Conservation (phyloP, 768 basidiomycete species). For the Phylloporus arenicola region DNA sequence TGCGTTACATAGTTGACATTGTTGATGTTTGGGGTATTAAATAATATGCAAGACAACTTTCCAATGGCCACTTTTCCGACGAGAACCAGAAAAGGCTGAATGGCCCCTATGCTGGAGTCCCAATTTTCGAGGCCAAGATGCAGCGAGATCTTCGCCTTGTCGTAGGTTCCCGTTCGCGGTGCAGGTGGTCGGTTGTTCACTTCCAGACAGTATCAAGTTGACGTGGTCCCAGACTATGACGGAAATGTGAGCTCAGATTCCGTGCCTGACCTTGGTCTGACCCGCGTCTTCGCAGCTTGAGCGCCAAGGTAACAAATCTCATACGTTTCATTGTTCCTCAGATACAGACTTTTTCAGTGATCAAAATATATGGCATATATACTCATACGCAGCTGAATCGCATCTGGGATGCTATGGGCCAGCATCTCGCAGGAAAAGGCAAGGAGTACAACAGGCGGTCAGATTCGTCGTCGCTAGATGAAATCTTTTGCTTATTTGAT, state of each 20-base stretch:
- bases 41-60: conserved; percentile 48
- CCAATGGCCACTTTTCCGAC: conserved; percentile 61
- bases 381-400: conserved; percentile 45
- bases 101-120: conserved; percentile 43
- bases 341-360: conserved; percentile 24
- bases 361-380: conserved; percentile 48
- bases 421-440: conserved; percentile 39
- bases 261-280: neutral
- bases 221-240: conserved; percentile 39
- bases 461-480: neutral
- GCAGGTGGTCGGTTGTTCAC: too few relatives aligned
- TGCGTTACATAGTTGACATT: conserved; percentile 20
- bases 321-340: neutral
- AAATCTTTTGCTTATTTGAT: neutral
- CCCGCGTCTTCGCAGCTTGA: conserved; percentile 20
- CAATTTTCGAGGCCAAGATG: conserved; percentile 68
- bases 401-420: conserved; percentile 45
- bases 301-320: too few relatives aligned
- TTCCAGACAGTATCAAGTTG: conserved; percentile 53
- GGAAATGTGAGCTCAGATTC: conserved; percentile 26
- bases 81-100: conserved; percentile 63
- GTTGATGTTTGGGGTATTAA: neutral
- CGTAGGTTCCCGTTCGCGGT: conserved; percentile 33
- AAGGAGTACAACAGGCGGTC: conserved; percentile 52
- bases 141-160: conserved; percentile 47